A percentile compares a stretch with the other conserved stretches of the same genome.
phyloP scores from a whole-genome alignment of 169 alveolate genomes.

The Perkinsus marinus region DNA sequence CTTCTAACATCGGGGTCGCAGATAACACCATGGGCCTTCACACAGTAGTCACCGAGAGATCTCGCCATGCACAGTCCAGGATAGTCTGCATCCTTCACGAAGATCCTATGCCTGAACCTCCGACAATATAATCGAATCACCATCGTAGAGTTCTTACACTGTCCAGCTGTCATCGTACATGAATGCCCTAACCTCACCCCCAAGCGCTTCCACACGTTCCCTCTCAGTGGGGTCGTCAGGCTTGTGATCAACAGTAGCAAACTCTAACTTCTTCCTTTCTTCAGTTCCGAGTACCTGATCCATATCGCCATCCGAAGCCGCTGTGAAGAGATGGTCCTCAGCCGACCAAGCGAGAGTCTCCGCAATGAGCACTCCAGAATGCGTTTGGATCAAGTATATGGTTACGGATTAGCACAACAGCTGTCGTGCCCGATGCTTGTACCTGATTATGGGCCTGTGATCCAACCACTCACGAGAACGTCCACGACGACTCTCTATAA shows the following conservation, averaged over 20 bases:
- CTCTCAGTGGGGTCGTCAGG: background rate
- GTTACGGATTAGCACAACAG: background rate
- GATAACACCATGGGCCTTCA: background rate
- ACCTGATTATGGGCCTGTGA: background rate
- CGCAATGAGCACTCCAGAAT: background rate
- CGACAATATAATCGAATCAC: background rate
- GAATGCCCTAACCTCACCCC: constrained; percentile 1
- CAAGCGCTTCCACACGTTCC: background rate
- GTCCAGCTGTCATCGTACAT: background rate
- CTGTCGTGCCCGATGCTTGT: background rate
- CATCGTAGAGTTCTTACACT: background rate
- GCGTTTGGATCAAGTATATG: background rate
- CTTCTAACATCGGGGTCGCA: background rate
- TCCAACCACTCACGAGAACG: too few species aligned
- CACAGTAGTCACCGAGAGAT: constrained; percentile 4
- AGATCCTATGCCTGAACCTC: background rate
- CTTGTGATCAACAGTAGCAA: constrained; percentile 4
- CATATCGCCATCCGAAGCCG: background rate
- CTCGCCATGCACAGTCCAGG: constrained; percentile 5
- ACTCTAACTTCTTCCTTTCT: background rate
- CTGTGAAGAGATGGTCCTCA: background rate
- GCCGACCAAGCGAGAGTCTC: background rate
- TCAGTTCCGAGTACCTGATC: background rate
- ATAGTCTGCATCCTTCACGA: constrained; percentile 2
- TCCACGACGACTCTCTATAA: too few species aligned